phyloP scores from a whole-genome alignment of 2,329 filamentous ascomycete genomes.

The Ophiocordyceps camponoti-floridani region DNA sequence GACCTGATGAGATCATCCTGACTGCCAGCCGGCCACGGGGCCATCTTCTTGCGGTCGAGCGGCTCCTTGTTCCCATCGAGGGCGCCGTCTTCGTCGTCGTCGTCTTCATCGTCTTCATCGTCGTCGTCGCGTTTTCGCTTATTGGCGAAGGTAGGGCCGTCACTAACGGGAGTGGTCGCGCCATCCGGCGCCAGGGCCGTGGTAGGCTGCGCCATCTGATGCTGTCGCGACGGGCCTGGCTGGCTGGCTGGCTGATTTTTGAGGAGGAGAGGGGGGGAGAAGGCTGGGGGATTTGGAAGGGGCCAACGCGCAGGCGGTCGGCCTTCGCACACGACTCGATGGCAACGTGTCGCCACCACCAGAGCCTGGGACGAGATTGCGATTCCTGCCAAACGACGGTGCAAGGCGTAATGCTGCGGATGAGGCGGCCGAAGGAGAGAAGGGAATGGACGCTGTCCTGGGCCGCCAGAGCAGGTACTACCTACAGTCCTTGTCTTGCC shows the following conservation, averaged over 20 bases:
- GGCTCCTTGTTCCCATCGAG: slow-evolving; percentile 7
- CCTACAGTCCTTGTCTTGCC: slow-evolving; percentile 8
- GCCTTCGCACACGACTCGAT: slow-evolving; percentile 1
- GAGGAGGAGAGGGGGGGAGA: slow-evolving; percentile 20
- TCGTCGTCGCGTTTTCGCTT: slow-evolving; percentile 43
- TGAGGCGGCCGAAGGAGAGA: slow-evolving; percentile 9
- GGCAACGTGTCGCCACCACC: not conserved
- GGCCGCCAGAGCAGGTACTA: slow-evolving; percentile 10
- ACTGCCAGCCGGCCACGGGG: slow-evolving; percentile 10
- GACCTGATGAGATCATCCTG: slow-evolving; percentile 19
- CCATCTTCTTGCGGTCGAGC: slow-evolving; percentile 8
- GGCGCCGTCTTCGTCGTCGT: slow-evolving; percentile 16
- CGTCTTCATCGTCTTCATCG: slow-evolving; percentile 15
- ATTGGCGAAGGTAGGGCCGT: slow-evolving; percentile 16
- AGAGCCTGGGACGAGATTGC: not conserved
- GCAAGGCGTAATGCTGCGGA: slow-evolving; percentile 11
- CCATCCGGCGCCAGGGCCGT: slow-evolving; percentile 22
- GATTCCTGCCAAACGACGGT: slow-evolving; percentile 4
- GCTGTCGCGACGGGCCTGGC: slow-evolving; percentile 11
- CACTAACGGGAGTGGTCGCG: slow-evolving; percentile 16
- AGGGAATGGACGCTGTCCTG: slow-evolving; percentile 15
- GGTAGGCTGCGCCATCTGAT: slow-evolving; percentile 22
- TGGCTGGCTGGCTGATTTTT: too few relatives aligned
- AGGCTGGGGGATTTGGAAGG: slow-evolving; percentile 7
- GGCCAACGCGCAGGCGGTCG: slow-evolving; percentile 4